Percentiles rank a stretch among this genome's conserved stretches.
These are phyloP conservation scores for Aspergillus pseudoviridinutans DNA, from an alignment of 2,329 filamentous ascomycete species.

Conservation along the genomic window DNA sequence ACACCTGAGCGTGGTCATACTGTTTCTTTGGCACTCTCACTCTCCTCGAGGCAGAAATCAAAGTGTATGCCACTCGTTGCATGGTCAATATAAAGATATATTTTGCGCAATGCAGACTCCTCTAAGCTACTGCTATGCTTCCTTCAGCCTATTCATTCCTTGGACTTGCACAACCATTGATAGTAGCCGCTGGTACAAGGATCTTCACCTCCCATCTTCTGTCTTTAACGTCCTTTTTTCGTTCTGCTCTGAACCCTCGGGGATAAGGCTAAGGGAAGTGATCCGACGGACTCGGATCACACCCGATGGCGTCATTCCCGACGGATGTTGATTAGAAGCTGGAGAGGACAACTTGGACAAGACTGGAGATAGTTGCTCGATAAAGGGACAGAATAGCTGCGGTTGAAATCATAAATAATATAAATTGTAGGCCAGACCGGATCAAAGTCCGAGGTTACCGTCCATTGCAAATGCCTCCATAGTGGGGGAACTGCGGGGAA, in stretches of 20 bases:
- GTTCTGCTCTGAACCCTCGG: background rate
- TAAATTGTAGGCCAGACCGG: background rate
- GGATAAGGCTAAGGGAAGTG: background rate
- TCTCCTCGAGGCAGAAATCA: background rate
- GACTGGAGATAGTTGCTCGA: background rate
- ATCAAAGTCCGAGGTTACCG: background rate
- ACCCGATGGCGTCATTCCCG: conserved; percentile 9
- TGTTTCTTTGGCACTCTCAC: background rate
- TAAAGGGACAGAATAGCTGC: background rate
- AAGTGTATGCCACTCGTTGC: background rate
- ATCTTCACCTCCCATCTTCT: too few relatives aligned
- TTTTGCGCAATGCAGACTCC: background rate
- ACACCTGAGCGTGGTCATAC: background rate
- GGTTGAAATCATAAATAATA: background rate
- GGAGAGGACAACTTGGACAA: background rate
- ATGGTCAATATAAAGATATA: background rate
- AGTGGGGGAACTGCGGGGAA: background rate
- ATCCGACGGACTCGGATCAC: conserved; percentile 8
- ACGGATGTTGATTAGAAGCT: background rate
- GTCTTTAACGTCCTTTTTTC: background rate
- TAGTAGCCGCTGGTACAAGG: background rate
- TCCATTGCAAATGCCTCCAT: too few relatives aligned
- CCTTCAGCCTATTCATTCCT: background rate
- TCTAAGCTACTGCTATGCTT: background rate
- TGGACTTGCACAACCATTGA: background rate